Evolutionary conservation across 257 asterid genomes (phyloP).

Genomic region (Petrea volubilis): DNA sequence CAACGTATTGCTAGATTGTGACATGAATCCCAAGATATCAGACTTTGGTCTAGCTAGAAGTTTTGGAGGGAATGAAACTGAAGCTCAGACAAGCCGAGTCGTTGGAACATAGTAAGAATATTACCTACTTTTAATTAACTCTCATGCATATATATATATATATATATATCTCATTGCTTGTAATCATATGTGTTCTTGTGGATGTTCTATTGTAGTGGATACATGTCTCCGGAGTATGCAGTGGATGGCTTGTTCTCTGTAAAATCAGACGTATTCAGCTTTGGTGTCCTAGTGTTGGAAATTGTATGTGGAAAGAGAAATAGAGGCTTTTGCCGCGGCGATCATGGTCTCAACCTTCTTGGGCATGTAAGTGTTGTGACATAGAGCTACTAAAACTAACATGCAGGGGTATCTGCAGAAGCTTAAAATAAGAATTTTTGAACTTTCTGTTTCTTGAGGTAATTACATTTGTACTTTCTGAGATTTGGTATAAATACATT

Average conservation of each 20-base stretch:
- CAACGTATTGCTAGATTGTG: slow-evolving; percentile 16
- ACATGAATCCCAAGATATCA: slow-evolving; percentile 30
- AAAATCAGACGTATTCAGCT: slow-evolving; percentile 31
- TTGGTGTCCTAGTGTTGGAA: slow-evolving; percentile 23
- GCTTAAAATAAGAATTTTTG: too few relatives aligned
- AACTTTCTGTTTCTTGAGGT: too few relatives aligned
- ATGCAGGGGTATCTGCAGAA: too few relatives aligned
- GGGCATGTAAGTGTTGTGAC: slow-evolving; percentile 20
- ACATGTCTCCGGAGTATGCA: slow-evolving; percentile 35
- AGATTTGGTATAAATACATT: too few relatives aligned
- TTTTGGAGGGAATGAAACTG: slow-evolving; percentile 30
- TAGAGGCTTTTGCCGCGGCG: slow-evolving; percentile 20
- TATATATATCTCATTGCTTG: background rate
- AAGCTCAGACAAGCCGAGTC: slow-evolving; percentile 20
- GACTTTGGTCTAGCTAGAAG: slow-evolving; percentile 27
- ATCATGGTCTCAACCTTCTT: slow-evolving; percentile 25
- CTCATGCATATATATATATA: background rate
- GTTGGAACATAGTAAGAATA: slow-evolving; percentile 32
- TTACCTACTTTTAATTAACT: background rate
- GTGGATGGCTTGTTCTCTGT: slow-evolving; percentile 23
- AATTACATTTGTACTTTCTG: too few relatives aligned
- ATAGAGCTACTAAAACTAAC: background rate
- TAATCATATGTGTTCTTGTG: too few relatives aligned
- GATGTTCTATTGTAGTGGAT: slow-evolving; percentile 12
- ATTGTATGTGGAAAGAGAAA: slow-evolving; percentile 23